Evolutionary conservation across 345 rosid species (phyloP), one percentile per base, ranked within the genome.

Genomic region (Eucalyptus sideroxylon): DNA sequence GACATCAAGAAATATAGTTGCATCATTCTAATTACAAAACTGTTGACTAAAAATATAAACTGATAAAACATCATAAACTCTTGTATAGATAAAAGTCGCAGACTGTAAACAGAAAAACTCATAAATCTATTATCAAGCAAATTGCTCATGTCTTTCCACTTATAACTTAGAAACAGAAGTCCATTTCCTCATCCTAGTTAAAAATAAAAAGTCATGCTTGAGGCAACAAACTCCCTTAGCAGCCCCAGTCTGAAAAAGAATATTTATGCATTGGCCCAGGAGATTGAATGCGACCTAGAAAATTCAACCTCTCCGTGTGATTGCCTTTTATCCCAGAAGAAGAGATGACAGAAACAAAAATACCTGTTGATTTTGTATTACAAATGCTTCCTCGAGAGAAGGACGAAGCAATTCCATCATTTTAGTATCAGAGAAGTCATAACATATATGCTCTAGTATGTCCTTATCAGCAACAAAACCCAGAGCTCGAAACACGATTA

Each of bases 371-470:
- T 96, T 97, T 93, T 97, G 99, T 91, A 98, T 97, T 31, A 98
- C 99, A 87, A 98, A 98, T 65, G 99, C 99, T 91, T 98, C 99
- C 94, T 98, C 99, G 30, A 97, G 92, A 87, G 99, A 98, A 87
- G 99, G 99, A 62, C 98, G 96, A 91, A 98, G 99, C 93, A 98
- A 91, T 92, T 98, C 99, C 99, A 98, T 98, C 99, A 98, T 97
- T 90, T 95, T 96, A 87, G 98, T 97, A 91, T 96, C 98, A 40
- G 96, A 89, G 87, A 98, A 98, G 87, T 96, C 98, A 87, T 98
- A 97, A 89, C 99, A 98, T 81, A 98, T 97, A 90, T 96, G 99
- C 92, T 98, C 99, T 87, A 98, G 91, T 90, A 97, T 97, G 88
- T 98, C 99, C 91, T 96, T 98, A 89, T 98, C 99, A 51, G 99